Percentiles rank a stretch among this genome's conserved stretches.
These are phyloP conservation scores for Suillus brevipes DNA, from an alignment of 768 basidiomycete genomes.

Conservation along the genomic window DNA sequence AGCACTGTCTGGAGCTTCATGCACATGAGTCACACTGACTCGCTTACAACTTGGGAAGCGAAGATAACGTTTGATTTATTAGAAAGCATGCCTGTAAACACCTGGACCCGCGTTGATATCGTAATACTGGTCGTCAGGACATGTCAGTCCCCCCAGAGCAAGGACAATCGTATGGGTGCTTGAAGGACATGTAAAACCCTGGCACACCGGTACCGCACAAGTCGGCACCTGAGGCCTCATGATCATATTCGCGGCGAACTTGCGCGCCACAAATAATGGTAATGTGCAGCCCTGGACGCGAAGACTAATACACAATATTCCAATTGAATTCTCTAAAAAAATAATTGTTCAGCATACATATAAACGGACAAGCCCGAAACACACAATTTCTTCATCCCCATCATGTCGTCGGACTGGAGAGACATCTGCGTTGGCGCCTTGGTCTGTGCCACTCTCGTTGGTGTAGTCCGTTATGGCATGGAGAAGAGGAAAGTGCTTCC, in stretches of 20 bases:
- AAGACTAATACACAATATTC: neutral
- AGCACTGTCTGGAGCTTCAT: neutral
- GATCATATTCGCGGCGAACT: neutral
- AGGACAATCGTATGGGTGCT: neutral
- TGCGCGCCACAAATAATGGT: neutral
- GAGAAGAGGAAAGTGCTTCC: slow-evolving; percentile 12
- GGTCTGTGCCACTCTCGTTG: slow-evolving; percentile 13
- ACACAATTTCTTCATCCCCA: neutral
- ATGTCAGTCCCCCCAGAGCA: neutral
- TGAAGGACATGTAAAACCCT: neutral
- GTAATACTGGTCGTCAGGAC: neutral
- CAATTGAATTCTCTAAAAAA: neutral
- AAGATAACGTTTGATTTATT: neutral
- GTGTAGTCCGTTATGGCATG: slow-evolving; percentile 4
- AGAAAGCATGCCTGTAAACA: neutral
- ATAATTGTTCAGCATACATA: neutral
- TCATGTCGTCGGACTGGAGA: slow-evolving; percentile 11
- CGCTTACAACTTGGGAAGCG: neutral
- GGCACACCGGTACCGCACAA: no score
- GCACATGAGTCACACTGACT: no score
- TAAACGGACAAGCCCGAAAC: neutral
- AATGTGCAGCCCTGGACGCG: neutral
- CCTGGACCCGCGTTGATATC: neutral
- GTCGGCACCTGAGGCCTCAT: no score
- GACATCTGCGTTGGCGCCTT: slow-evolving; percentile 14